Base-by-base conservation (phyloP, 176 grass and related monocot genomes). In the Zoysia japonica region DNA sequence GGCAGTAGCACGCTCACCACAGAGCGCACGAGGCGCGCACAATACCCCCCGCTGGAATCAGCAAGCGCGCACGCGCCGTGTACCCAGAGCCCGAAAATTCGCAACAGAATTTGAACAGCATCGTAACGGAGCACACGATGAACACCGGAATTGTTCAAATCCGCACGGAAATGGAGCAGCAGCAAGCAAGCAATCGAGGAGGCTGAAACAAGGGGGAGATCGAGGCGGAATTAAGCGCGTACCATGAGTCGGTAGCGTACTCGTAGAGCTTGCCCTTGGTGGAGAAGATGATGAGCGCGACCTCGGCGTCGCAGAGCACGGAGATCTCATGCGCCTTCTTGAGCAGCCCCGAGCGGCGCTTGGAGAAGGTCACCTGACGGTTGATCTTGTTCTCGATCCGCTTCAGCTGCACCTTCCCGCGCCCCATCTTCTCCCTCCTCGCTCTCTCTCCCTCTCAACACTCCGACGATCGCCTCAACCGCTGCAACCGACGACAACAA, bases 241-340 rank as follows among this genome's bases (percentile, higher is more conserved):
- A 97, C 94, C 87, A 67, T 51, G 74, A 53, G 57, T 94, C 87
- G 16, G 91, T 92, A 77, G 91, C 67, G 89, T 78, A 97, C 77
- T 94, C 91, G 80, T 88, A 97, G 83, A 97, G 94, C 83, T 97
- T 97, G 6, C 91, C 94, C 74, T 85, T 94, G 72, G 87, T 87
- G 87, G 94, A 94, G 94, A 97, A 97, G 82, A 97, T 71, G 83
- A 97, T 90, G 60, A 97, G 85, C 2, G 77, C 89, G 28, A 97
- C 94, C 80, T 97, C 94, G 12, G 89, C 94, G 47, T 97, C 94
- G 83, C 94, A 97, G 62, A 97, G 91, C 79, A 97, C 86, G 50
- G 94, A 97, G 80, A 97, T 97, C 91, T 97, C 94, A 7, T 88
- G 48, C 28, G 94, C 94, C 87, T 97, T 97, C 89, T 97, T 97